Conservation (phyloP, 805 yeast genomes). For the Teunomyces pallodes region DNA sequence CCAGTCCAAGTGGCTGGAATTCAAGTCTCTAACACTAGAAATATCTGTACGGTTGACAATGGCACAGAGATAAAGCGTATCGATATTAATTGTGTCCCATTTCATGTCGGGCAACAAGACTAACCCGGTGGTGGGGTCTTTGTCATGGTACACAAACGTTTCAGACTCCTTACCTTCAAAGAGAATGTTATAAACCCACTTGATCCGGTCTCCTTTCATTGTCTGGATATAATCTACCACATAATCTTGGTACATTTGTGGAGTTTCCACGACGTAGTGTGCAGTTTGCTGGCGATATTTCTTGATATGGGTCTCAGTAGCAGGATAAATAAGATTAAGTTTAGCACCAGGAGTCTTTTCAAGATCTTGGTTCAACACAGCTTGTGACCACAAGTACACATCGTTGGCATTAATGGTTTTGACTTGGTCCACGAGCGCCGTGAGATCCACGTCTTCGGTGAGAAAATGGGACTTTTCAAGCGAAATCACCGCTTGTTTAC, state of each 20-base stretch:
- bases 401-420: slow-evolving; percentile 65
- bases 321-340: slow-evolving; percentile 80
- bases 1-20: slow-evolving; percentile 54
- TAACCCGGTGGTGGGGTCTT: slow-evolving; percentile 55
- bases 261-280: slow-evolving; percentile 76
- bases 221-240: slow-evolving; percentile 76
- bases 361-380: slow-evolving; percentile 47
- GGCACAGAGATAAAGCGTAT: slow-evolving; percentile 72
- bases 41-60: slow-evolving; percentile 71
- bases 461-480: slow-evolving; percentile 72
- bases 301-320: slow-evolving; percentile 77
- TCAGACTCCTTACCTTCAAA: slow-evolving; percentile 83
- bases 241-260: slow-evolving; percentile 58
- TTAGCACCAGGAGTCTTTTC: slow-evolving; percentile 58
- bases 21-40: slow-evolving; percentile 73
- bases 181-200: slow-evolving; percentile 89
- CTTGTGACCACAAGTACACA: slow-evolving; percentile 79
- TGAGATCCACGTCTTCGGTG: slow-evolving; percentile 15
- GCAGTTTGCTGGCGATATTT: slow-evolving; percentile 64
- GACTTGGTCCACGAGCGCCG: slow-evolving; percentile 17
- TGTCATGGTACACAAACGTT: slow-evolving; percentile 65
- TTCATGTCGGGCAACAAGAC: slow-evolving; percentile 91
- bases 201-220: slow-evolving; percentile 72
- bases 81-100: slow-evolving; percentile 80
- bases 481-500: slow-evolving; percentile 61